Percentiles rank a stretch among this genome's conserved stretches.
Evolutionary conservation across 768 basidiomycete species (phyloP).

Genomic region (Tremella fuciformis): DNA sequence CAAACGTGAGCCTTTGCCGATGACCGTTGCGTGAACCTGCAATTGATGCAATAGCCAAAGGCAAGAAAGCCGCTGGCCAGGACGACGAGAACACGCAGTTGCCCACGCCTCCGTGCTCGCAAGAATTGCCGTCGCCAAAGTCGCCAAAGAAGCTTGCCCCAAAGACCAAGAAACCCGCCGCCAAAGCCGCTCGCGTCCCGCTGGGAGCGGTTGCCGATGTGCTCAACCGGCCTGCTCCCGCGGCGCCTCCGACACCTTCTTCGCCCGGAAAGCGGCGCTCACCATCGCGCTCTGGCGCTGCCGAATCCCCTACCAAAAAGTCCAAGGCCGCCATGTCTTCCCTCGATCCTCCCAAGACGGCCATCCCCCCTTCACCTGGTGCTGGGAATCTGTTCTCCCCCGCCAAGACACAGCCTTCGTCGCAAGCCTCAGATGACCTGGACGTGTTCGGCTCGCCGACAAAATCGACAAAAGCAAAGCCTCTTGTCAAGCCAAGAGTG

Average conservation of each 20-base stretch:
- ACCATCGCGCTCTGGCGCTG: neutral
- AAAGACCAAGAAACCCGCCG: neutral
- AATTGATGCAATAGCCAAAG: neutral
- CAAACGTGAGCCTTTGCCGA: constrained; percentile 7
- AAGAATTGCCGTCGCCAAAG: neutral
- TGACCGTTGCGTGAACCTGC: neutral
- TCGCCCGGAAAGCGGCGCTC: constrained; percentile 20
- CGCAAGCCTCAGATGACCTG: constrained; percentile 13
- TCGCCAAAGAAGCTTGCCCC: constrained; percentile 13
- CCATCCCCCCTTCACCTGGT: constrained; percentile 27
- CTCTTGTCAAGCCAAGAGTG: no score
- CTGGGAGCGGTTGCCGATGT: constrained; percentile 9
- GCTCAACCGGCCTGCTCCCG: constrained; percentile 4
- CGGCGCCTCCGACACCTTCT: constrained; percentile 19
- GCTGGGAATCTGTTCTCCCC: constrained; percentile 35
- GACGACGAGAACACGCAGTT: constrained; percentile 13
- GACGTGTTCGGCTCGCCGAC: constrained; percentile 17
- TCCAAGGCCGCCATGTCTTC: constrained; percentile 17
- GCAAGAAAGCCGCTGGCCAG: constrained; percentile 2
- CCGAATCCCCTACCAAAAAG: constrained; percentile 27
- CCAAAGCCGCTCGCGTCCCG: neutral
- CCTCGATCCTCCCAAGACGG: constrained; percentile 26
- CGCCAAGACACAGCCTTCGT: neutral
- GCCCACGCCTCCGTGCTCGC: constrained; percentile 28
- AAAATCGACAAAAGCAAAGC: neutral